Evolutionary conservation across 2,329 filamentous ascomycete genomes (phyloP).

Genomic region (Microcyclospora pomicola): DNA sequence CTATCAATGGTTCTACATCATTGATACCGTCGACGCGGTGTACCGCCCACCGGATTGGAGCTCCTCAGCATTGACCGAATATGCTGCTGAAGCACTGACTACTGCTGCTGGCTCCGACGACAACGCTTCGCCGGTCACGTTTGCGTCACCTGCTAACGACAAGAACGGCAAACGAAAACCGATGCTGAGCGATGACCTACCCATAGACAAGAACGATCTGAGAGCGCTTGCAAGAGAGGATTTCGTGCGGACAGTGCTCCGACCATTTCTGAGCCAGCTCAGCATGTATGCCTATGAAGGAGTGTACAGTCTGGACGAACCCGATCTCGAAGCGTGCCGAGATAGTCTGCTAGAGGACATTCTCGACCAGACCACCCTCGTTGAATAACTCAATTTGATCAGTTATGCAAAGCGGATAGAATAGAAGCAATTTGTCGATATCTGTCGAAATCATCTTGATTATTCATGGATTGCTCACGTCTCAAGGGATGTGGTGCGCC

Average conservation of each 20-base stretch:
- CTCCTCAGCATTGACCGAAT: slow-evolving; percentile 66
- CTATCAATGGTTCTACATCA: slow-evolving; percentile 96
- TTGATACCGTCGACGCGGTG: slow-evolving; percentile 90
- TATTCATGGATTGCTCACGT: too few relatives aligned
- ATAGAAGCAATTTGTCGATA: too few relatives aligned
- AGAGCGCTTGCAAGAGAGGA: slow-evolving; percentile 42
- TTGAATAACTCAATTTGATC: slow-evolving; percentile 10
- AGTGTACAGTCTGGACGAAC: slow-evolving; percentile 66
- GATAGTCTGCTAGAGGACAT: slow-evolving; percentile 18
- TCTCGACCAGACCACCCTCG: slow-evolving; percentile 36
- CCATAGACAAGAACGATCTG: slow-evolving; percentile 42
- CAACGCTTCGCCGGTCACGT: slow-evolving; percentile 4
- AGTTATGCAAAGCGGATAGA: background rate
- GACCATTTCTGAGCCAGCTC: slow-evolving; percentile 80
- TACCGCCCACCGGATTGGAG: slow-evolving; percentile 61
- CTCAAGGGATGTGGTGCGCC: too few relatives aligned
- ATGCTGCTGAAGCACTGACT: slow-evolving; percentile 64
- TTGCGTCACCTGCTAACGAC: background rate
- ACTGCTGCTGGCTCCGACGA: slow-evolving; percentile 20
- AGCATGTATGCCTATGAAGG: slow-evolving; percentile 91
- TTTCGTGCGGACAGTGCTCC: slow-evolving; percentile 61
- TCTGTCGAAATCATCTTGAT: too few relatives aligned
- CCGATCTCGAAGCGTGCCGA: slow-evolving; percentile 51
- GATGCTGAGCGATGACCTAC: slow-evolving; percentile 39
- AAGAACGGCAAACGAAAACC: slow-evolving; percentile 20